Conservation (phyloP, 176 grass and related monocot species). For the Chloris gayana region DNA sequence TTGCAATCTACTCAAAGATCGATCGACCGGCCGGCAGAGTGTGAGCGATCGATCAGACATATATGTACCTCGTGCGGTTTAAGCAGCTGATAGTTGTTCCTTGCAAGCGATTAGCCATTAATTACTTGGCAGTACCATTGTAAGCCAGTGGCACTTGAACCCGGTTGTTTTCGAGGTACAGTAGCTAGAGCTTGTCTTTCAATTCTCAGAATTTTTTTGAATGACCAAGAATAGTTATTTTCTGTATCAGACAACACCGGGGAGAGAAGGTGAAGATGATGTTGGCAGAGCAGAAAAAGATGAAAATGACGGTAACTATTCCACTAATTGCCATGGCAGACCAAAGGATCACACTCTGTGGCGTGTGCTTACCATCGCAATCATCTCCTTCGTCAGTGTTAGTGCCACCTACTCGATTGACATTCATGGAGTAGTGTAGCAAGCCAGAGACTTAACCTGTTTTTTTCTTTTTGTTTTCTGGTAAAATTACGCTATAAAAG, state of each 20-base stretch:
- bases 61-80: background rate
- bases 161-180: background rate
- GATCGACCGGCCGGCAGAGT: background rate
- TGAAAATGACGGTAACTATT: slow-evolving; percentile 11
- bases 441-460: background rate
- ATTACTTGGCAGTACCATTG: background rate
- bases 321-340: background rate
- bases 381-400: slow-evolving; percentile 7
- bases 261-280: background rate
- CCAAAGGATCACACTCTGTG: background rate
- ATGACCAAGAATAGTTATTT: background rate
- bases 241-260: background rate
- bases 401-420: slow-evolving; percentile 14
- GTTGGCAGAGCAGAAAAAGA: background rate
- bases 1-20: slow-evolving; percentile 50
- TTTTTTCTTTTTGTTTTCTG: background rate
- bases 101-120: slow-evolving; percentile 36
- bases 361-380: slow-evolving; percentile 4
- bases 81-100: slow-evolving; percentile 5
- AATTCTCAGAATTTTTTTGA: background rate
- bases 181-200: background rate
- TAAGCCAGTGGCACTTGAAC: background rate
- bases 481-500: background rate
- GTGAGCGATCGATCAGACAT: background rate
- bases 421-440: background rate